Conservation (phyloP, 2,329 filamentous ascomycete species). For the Penicillium sp. region DNA sequence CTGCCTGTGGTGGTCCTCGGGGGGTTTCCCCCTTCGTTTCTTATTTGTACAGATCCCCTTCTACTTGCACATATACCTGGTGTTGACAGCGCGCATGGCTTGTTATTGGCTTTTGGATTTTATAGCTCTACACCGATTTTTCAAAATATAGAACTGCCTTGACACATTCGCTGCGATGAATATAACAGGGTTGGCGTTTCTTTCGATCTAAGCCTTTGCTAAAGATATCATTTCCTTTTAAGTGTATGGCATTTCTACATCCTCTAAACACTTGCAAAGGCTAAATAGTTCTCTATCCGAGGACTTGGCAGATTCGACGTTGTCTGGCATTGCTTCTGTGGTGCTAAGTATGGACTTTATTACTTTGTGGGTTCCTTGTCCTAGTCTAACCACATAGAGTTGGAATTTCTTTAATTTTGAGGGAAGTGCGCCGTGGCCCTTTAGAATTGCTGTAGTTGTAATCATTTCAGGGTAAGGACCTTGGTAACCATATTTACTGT, state of each 20-base stretch:
- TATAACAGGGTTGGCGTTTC: background rate
- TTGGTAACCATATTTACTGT: background rate
- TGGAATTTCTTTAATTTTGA: too few species aligned
- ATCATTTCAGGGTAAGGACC: background rate
- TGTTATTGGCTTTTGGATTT: background rate
- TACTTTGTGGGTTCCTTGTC: background rate
- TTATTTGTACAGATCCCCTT: conserved; percentile 9
- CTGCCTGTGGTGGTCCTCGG: conserved; percentile 1
- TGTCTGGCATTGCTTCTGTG: background rate
- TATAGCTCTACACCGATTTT: conserved; percentile 10
- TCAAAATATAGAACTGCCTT: background rate
- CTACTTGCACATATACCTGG: conserved; percentile 12
- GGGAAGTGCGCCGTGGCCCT: background rate
- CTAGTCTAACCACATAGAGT: background rate
- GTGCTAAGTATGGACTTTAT: background rate
- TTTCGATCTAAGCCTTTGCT: background rate
- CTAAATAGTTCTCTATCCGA: background rate
- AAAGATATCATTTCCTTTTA: background rate
- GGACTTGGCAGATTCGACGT: background rate
- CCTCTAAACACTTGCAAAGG: background rate
- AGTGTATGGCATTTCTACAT: background rate
- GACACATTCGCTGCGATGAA: background rate
- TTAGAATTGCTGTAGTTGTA: background rate
- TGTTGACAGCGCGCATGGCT: background rate
- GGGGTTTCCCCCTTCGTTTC: conserved; percentile 2